phyloP scores from a whole-genome alignment of 257 asterid genomes.

The Nicotiana sylvestris region DNA sequence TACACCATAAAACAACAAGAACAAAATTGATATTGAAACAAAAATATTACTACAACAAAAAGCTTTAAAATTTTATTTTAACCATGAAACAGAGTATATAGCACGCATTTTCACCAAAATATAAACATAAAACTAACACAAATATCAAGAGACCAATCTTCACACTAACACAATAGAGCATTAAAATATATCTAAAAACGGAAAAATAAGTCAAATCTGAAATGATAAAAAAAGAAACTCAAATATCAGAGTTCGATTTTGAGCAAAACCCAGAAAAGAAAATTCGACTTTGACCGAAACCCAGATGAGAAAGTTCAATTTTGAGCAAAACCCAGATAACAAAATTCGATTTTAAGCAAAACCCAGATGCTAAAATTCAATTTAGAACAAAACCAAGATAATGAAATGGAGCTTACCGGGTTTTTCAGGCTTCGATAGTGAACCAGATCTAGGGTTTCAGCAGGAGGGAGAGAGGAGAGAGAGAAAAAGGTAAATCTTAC shows the following conservation, averaged over 20 bases:
- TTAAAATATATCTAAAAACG: not conserved
- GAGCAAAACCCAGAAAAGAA: not conserved
- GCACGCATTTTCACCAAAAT: not conserved
- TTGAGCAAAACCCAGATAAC: not conserved
- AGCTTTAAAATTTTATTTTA: not conserved
- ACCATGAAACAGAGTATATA: not conserved
- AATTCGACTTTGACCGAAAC: no score
- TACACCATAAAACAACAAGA: no score
- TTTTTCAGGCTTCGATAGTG: slow-evolving; percentile 29
- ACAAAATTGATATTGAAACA: not conserved
- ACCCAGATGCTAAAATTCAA: not conserved
- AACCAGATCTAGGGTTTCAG: slow-evolving; percentile 61
- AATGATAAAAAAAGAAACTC: not conserved
- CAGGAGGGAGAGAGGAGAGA: slow-evolving; percentile 28
- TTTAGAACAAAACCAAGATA: slow-evolving; percentile 10
- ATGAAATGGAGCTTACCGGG: not conserved
- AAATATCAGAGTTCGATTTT: not conserved
- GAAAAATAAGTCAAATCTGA: not conserved
- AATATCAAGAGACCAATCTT: not conserved
- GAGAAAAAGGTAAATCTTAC: no score
- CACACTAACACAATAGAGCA: not conserved
- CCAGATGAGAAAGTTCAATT: not conserved
- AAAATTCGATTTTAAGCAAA: not conserved
- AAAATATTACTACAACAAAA: not conserved
- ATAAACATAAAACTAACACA: not conserved